phyloP scores from a whole-genome alignment of 2,329 filamentous ascomycete genomes.

The Epichloe amarillans region DNA sequence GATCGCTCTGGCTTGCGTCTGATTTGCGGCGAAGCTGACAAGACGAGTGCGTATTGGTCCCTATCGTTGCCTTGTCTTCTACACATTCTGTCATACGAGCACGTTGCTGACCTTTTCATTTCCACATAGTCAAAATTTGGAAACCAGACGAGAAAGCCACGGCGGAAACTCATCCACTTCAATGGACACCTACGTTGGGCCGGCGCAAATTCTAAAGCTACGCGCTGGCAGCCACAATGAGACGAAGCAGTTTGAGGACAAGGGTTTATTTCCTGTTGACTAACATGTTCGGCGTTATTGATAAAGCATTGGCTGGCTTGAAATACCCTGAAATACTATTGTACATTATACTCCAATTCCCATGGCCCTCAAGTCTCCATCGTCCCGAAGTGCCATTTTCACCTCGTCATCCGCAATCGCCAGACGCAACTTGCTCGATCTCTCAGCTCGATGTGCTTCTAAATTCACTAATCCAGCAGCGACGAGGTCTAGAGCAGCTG shows the following conservation, averaged over 20 bases:
- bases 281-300: neutral
- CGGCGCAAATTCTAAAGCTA: slow-evolving; percentile 54
- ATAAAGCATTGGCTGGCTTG: neutral
- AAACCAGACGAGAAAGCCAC: slow-evolving; percentile 86
- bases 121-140: slow-evolving; percentile 73
- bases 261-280: neutral
- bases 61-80: neutral
- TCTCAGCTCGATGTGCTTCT: slow-evolving; percentile 67
- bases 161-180: slow-evolving; percentile 76
- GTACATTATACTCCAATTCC: slow-evolving; percentile 39
- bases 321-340: slow-evolving; percentile 11
- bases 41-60: slow-evolving; percentile 52
- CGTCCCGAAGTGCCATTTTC: slow-evolving; percentile 73
- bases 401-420: slow-evolving; percentile 86
- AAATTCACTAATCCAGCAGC: slow-evolving; percentile 80
- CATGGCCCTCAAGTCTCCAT: slow-evolving; percentile 71
- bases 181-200: slow-evolving; percentile 77
- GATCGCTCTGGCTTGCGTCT: slow-evolving; percentile 78
- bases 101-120: slow-evolving; percentile 37
- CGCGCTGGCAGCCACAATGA: neutral
- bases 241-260: neutral
- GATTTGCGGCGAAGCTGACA: slow-evolving; percentile 91
- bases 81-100: slow-evolving; percentile 11
- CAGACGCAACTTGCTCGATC: slow-evolving; percentile 76
- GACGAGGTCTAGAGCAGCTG: slow-evolving; percentile 68